phyloP scores from a whole-genome alignment of 345 rosid genomes.

The Clausena lansium region DNA sequence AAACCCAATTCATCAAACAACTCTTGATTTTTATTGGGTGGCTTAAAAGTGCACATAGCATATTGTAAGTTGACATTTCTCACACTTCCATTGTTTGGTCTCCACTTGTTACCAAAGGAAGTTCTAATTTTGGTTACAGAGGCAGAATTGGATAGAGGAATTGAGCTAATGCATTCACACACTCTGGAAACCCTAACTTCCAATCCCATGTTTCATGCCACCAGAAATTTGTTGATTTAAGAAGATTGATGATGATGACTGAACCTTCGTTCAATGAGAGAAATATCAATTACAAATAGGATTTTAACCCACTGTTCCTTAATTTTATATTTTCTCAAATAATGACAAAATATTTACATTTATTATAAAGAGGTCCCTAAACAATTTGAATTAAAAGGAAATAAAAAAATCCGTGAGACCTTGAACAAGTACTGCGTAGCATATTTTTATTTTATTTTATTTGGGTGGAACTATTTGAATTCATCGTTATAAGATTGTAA shows the following conservation, averaged over 20 bases:
- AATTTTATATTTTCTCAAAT: background rate
- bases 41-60: background rate
- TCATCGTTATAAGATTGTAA: too few relatives aligned
- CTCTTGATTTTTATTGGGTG: conserved; percentile 2
- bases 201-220: background rate
- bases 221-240: background rate
- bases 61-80: conserved; percentile 18
- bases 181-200: conserved; percentile 4
- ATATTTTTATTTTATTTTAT: too few relatives aligned
- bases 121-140: background rate
- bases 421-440: too few relatives aligned
- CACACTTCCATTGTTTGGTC: background rate
- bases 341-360: background rate
- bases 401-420: too few relatives aligned
- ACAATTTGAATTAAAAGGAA: too few relatives aligned
- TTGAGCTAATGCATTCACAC: background rate
- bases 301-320: background rate
- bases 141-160: background rate
- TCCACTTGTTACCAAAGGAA: background rate
- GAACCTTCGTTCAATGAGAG: background rate
- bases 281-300: background rate
- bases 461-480: too few relatives aligned
- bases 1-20: conserved; percentile 33
- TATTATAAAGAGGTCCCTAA: background rate
- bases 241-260: background rate